Evolutionary conservation across 129 eudicot genomes (phyloP), one percentile per base, ranked within the genome.

Genomic region (Flaveria trinervia): DNA sequence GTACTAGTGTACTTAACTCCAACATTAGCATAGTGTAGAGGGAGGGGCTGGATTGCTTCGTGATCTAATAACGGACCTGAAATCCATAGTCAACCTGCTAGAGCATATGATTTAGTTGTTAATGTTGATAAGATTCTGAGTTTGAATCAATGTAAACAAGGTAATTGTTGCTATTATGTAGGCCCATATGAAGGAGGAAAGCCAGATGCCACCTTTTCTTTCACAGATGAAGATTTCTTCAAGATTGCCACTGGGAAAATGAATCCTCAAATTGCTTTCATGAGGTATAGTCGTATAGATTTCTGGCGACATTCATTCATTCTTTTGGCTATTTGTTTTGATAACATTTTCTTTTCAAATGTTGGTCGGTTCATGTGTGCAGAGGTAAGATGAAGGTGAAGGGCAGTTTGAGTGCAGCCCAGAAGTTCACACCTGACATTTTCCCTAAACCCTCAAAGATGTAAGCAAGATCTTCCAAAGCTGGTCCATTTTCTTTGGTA

Each of bases 181-280:
- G 98, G 98, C 17, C 75, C 84, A 41, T 88, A 85, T 55, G 93
- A 90, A 77, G 98, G 89, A 52, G 97, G 98, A 81, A 93, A 90
- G 79, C 97, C 97, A 1, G 96, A 90, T 81, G 96, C 98, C 16
- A 90, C 92, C 3, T 93, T 90, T 82, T 88, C 97, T 43, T 93
- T 90, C 83, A 93, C 92, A 10, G 98, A 93, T 84, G 90, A 83
- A 28, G 96, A 90, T 83, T 93, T 93, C 20, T 13, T 85, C 12
- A 88, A 90, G 59, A 81, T 82, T 45, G 82, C 86, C 1, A 72
- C 86, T 4, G 86, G 86, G 23, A 77, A 82, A 54, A 82, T 82
- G 86, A 82, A 82, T 68, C 86, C 86, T 44, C 86, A 82, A 72
- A 72, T 82, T 65, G 86, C 86, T 41, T 82, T 82, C 59, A 82